Base-by-base conservation (phyloP, 345 rosid genomes). In the Noccaea bulbosa region DNA sequence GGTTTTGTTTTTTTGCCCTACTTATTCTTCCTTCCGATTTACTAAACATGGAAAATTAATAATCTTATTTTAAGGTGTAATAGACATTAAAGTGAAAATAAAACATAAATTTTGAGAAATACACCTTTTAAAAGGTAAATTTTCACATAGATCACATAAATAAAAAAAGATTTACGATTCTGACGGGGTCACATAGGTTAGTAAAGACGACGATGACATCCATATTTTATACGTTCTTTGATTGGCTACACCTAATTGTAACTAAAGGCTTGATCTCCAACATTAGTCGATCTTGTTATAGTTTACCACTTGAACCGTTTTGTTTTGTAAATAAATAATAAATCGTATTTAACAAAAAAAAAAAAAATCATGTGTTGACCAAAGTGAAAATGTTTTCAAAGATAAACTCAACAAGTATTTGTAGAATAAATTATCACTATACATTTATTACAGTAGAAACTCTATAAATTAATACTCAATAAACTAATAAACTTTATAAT, bases 21-120 rank as follows among this genome's bases (percentile, higher is more conserved):
- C 20, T 22, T 22, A 9, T 59, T 60, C 30, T 4, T 55, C 2
- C 9, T 39, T 53, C 2, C 3, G 30, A 14, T 12, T 64, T 55
- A 38, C 71, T 72, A 73, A 73, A 64, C 71, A 65, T 65, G 45
- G 65, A 30, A 2, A 7, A 46, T 5, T 46, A 15, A 44, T 55
- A 20, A 68, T 17, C 44, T 43, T 54, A 30, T 33, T 33, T 67
- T 51, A 9, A 27, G 30, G 30, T 27, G 30, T 27, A 27, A 27
- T 27, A 1, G 2, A 27, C 2, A 27, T 27, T 27, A 27, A 27
- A 20, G 1, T 20, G 22, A 20, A 20, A 20, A 20, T 20, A 20
- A 20, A n/a, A n/a, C n/a, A n/a, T n/a, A n/a, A n/a, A n/a, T n/a
- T n/a, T n/a, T n/a, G n/a, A n/a, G n/a, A n/a, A n/a, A n/a, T n/a